Base-by-base conservation (phyloP, 345 rosid species). In the Noccaea bulbosa region DNA sequence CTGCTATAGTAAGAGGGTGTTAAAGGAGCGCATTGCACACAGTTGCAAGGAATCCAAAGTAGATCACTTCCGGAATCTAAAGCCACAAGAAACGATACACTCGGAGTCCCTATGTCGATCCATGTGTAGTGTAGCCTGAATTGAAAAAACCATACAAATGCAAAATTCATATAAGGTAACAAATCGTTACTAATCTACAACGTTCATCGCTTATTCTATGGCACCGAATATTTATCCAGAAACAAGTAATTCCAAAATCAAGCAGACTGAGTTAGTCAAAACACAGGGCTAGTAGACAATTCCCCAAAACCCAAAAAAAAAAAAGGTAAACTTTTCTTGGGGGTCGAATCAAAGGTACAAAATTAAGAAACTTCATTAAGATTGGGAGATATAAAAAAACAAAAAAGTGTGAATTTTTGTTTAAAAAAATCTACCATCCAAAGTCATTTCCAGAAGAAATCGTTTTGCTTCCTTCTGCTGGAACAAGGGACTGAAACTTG, bases 11-110 rank as follows among this genome's bases (percentile, higher is more conserved):
- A 67, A 73, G 81, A 71, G 54, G 96, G 83, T 24, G 89, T 83
- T 41, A 89, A 69, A 34, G 93, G 87, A 60, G 93, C 93, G 27
- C 98, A 92, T 69, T 85, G 92, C 37, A 84, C 63, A 62, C 98
- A 92, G 60, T 92, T 84, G 66, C 98, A 92, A 15, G 98, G 96
- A 76, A 92, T 74, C 96, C 98, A 92, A 55, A 92, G 84, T 7
- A 89, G 83, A 79, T 91, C 93, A 62, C 98, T 87, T 35, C 96
- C 96, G 0, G 82, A 73, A 68, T 92, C 98, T 83, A 92, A 70
- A 8, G 96, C 98, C 69, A 92, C 93, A 35, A 92, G 90, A 80
- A 87, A 91, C 33, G 97, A 84, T 35, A 85, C 88, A 45, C 56
- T 86, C 3, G 93, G 96, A 1, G 90, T 86, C 71, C 97, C 97